phyloP scores from a whole-genome alignment of 2,329 filamentous ascomycete species.

The Fusarium papillatum region DNA sequence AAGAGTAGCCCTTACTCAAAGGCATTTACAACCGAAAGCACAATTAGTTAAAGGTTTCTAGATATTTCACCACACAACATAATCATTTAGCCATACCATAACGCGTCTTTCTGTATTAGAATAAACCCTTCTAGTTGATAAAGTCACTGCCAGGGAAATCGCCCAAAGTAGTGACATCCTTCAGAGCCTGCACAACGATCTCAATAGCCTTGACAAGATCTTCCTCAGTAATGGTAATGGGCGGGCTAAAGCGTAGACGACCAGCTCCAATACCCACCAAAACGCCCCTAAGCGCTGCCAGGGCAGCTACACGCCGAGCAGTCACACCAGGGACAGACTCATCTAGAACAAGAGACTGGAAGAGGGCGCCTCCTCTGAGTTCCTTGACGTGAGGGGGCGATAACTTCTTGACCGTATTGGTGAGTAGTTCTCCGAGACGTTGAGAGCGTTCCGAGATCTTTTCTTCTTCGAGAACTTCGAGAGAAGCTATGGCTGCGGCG shows the following conservation, averaged over 20 bases:
- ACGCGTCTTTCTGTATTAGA: background rate
- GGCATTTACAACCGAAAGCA: background rate
- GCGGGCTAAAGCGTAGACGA: conserved; percentile 17
- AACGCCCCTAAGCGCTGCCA: conserved; percentile 8
- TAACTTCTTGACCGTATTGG: conserved; percentile 1
- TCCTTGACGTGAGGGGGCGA: conserved; percentile 8
- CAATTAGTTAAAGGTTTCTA: background rate
- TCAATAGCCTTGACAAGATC: conserved; percentile 8
- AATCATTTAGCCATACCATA: background rate
- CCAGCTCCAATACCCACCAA: conserved; percentile 10
- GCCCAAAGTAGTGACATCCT: background rate
- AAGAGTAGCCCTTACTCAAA: background rate
- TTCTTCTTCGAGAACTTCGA: conserved; percentile 8
- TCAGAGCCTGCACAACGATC: conserved; percentile 12
- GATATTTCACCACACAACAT: background rate
- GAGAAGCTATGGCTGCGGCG: conserved; percentile 7
- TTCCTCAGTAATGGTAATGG: conserved; percentile 25
- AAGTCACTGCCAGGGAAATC: conserved; percentile 12
- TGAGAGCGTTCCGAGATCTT: conserved; percentile 4
- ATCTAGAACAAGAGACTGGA: conserved; percentile 19
- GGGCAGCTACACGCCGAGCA: background rate
- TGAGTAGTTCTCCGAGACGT: conserved; percentile 11
- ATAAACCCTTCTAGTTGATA: background rate
- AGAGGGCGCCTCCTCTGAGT: conserved; percentile 11
- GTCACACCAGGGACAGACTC: conserved; percentile 11